phyloP scores from a whole-genome alignment of 169 alveolate species.

The Plasmodium adleri region DNA sequence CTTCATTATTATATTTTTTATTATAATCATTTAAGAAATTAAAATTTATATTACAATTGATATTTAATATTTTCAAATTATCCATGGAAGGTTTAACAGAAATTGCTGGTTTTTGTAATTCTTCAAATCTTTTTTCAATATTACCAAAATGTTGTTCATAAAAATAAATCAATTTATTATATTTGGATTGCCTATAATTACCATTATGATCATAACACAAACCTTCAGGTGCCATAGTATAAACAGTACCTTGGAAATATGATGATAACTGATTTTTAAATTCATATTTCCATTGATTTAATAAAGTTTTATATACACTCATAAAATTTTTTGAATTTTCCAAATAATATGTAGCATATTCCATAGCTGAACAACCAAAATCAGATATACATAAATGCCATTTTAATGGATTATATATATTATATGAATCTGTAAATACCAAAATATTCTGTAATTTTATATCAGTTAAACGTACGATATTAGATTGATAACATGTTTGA shows the following conservation, averaged over 20 bases:
- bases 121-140: conserved; percentile 54
- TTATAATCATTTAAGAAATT: neutral
- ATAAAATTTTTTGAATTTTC: conserved; percentile 50
- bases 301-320: conserved; percentile 14
- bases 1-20: neutral
- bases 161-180: conserved; percentile 56
- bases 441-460: conserved; percentile 83
- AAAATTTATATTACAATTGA: conserved; percentile 34
- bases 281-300: conserved; percentile 67
- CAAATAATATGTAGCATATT: conserved; percentile 66
- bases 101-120: conserved; percentile 26
- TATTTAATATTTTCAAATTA: conserved; percentile 24
- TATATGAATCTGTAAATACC: conserved; percentile 79
- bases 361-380: conserved; percentile 84
- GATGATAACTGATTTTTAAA: conserved; percentile 64
- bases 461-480: conserved; percentile 84
- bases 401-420: conserved; percentile 79
- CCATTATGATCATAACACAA: conserved; percentile 70
- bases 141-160: conserved; percentile 68
- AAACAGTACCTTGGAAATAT: conserved; percentile 69
- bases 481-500: conserved; percentile 86
- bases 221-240: conserved; percentile 76
- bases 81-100: conserved; percentile 12
- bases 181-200: conserved; percentile 67
- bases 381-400: conserved; percentile 86